A percentile compares a stretch with the other conserved stretches of the same genome.
These are phyloP conservation scores for Cladosporium sphaerospermum DNA, from an alignment of 2,329 filamentous ascomycete genomes.

Conservation along the genomic window DNA sequence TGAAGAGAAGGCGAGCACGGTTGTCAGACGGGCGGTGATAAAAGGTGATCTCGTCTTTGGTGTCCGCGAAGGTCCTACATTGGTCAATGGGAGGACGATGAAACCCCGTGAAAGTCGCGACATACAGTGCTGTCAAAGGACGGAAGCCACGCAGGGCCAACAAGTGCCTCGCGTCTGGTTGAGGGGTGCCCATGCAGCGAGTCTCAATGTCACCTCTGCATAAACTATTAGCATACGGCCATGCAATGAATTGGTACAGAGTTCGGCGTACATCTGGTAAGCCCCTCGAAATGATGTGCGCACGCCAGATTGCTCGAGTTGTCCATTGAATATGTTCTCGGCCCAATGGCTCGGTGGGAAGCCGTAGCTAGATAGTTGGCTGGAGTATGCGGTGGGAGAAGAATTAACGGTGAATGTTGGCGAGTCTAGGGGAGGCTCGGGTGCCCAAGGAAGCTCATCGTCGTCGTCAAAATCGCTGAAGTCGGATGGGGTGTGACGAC, in stretches of 20 bases:
- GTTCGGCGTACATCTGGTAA: not conserved
- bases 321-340: constrained; percentile 38
- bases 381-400: constrained; percentile 34
- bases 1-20: constrained; percentile 50
- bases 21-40: constrained; percentile 47
- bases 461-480: constrained; percentile 12
- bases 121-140: constrained; percentile 34
- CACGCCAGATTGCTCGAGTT: not conserved
- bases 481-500: constrained; percentile 1
- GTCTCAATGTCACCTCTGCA: not conserved
- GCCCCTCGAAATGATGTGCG: not conserved
- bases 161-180: constrained; percentile 16
- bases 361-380: constrained; percentile 22
- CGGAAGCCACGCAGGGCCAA: constrained; percentile 34
- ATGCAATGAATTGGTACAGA: no score
- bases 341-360: constrained; percentile 35
- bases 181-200: not conserved
- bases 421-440: constrained; percentile 33
- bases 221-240: not conserved
- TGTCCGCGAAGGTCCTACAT: constrained; percentile 41
- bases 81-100: not conserved
- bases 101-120: not conserved
- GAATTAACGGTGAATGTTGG: constrained; percentile 40
- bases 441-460: constrained; percentile 26
- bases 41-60: constrained; percentile 31